These are phyloP conservation scores for Spirogloea muscicola DNA, from an alignment of 139 green algal genomes.

Conservation along the genomic window DNA sequence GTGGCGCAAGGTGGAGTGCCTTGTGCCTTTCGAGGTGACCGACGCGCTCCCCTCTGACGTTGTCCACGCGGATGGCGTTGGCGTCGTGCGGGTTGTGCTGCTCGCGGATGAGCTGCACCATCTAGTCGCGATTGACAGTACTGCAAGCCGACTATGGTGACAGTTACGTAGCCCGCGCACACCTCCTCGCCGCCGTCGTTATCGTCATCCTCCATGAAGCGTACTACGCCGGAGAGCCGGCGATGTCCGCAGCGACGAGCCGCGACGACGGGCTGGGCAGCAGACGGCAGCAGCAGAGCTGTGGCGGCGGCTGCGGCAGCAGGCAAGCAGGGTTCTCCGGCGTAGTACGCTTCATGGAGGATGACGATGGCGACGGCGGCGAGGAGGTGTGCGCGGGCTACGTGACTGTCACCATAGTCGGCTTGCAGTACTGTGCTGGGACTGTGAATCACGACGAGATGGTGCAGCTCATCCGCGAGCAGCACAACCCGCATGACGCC, in stretches of 20 bases:
- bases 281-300: no score
- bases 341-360: no score
- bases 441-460: constrained; percentile 29
- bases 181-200: no score
- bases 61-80: constrained; percentile 63
- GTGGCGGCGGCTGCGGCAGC: no score
- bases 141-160: constrained; percentile 22
- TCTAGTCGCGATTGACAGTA: constrained; percentile 22
- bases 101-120: constrained; percentile 56
- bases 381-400: no score
- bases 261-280: no score
- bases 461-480: constrained; percentile 58
- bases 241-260: no score
- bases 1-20: constrained; percentile 12
- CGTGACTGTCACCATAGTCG: constrained; percentile 11
- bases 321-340: no score
- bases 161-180: background rate
- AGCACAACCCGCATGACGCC: constrained; percentile 59
- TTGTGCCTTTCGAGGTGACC: constrained; percentile 24
- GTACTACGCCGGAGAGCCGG: no score
- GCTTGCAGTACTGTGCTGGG: constrained; percentile 11
- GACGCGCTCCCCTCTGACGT: constrained; percentile 46
- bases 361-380: no score
- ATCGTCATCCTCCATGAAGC: no score
- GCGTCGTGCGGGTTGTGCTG: constrained; percentile 61